phyloP scores from a whole-genome alignment of 2,329 filamentous ascomycete genomes.

The Endoconidiophora laricicola region DNA sequence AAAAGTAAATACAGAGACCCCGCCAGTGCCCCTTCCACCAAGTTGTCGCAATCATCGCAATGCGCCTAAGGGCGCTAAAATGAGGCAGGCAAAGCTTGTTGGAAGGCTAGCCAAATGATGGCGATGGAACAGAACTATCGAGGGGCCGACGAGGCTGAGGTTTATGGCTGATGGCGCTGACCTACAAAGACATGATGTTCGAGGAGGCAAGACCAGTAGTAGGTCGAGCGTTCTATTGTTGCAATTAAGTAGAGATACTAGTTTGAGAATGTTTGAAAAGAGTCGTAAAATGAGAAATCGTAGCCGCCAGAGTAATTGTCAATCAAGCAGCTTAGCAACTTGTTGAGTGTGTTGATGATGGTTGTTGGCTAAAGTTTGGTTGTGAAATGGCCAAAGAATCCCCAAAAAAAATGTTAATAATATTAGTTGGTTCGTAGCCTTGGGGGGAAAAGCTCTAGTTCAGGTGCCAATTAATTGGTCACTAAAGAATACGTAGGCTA shows the following conservation, averaged over 20 bases:
- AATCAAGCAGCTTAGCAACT: background rate
- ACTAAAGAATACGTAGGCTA: background rate
- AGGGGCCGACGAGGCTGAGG: background rate
- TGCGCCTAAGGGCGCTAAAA: too few relatives aligned
- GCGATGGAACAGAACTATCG: background rate
- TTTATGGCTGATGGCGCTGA: background rate
- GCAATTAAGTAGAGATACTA: background rate
- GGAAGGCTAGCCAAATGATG: background rate
- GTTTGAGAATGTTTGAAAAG: background rate
- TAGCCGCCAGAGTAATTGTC: background rate
- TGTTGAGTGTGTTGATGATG: too few relatives aligned
- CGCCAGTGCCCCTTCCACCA: background rate
- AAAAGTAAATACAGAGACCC: background rate
- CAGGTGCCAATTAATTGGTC: too few relatives aligned
- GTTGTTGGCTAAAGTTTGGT: too few relatives aligned
- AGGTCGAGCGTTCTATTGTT: conserved; percentile 1
- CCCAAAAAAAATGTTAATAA: too few relatives aligned
- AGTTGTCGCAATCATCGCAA: background rate
- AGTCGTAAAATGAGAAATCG: background rate
- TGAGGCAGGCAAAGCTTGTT: too few relatives aligned
- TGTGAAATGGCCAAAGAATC: too few relatives aligned
- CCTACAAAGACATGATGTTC: conserved; percentile 10
- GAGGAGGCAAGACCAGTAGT: background rate
- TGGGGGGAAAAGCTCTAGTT: too few relatives aligned
- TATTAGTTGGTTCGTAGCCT: too few relatives aligned